Evolutionary conservation across 371 early-diverging fungal species (phyloP), one percentile per base, ranked within the genome.

Genomic region (Apophysomyces trapeziformis): DNA sequence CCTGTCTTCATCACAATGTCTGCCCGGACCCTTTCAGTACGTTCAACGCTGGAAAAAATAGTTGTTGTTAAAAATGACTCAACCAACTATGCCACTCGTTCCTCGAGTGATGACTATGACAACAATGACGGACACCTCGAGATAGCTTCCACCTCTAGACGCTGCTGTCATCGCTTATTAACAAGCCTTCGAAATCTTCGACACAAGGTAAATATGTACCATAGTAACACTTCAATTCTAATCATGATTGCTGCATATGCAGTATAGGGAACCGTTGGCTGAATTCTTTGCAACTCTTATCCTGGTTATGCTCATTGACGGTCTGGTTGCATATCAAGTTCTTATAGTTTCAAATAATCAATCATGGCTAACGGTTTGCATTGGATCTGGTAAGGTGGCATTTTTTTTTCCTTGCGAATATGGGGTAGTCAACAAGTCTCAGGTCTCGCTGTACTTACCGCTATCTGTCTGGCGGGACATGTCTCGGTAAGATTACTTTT

Each of bases 201-300:
- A 26, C 54, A 50, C 9, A 50, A 50, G 21, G 54, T 50, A 50
- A 26, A 26, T 26, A 26, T 26, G 32, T 26, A 26, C 32, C 32
- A 26, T 26, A 2, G 32, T 26, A 26, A 26, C 32, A 26, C 32
- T 26, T 1, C 32, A 26, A 26, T 26, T 2, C 32, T 26, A 26
- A 26, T 26, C 32, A 26, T 2, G 32, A 26, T 26, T 2, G 32
- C 1, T 26, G 2, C 32, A 26, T 26, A 26, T 3, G 32, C 36
- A 81, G 77, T 75, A 81, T 73, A 80, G 92, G 66, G 90, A 90
- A 72, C 87, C 85, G 44, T 72, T 93, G 38, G 93, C 93, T 56
- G 95, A 94, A 82, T 92, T 93, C 65, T 78, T 93, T 63, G 95
- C 93, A 26, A 94, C 95, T 9, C 77, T 85, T 64, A 68, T 92